Conservation (phyloP, 345 rosid genomes). For the Gossypioides kirkii region DNA sequence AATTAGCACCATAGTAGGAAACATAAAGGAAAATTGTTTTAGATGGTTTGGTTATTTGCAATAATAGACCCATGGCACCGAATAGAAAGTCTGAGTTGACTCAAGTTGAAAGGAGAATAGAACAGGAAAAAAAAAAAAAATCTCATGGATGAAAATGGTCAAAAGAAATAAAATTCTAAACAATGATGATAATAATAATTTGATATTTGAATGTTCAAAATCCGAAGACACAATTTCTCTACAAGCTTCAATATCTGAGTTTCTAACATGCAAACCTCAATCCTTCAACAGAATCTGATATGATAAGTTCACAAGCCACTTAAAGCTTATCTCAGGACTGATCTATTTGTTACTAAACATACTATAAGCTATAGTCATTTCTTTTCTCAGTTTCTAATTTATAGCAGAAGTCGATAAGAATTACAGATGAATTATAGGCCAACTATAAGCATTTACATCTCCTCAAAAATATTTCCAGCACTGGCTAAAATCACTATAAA, state of each 20-base stretch:
- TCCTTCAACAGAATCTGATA: background rate
- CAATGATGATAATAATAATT: background rate
- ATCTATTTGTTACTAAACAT: background rate
- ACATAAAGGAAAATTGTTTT: background rate
- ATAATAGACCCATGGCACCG: background rate
- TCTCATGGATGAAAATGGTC: background rate
- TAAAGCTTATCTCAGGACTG: background rate
- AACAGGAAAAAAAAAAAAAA: background rate
- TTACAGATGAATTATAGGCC: background rate
- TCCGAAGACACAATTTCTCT: background rate
- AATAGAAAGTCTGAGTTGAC: background rate
- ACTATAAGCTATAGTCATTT: background rate
- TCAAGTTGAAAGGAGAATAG: background rate
- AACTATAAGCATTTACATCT: background rate
- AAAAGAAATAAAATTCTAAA: background rate
- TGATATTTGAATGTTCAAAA: background rate
- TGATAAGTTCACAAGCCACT: background rate
- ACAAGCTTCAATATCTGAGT: background rate
- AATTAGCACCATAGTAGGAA: background rate
- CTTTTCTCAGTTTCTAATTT: background rate
- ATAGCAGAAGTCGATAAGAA: background rate
- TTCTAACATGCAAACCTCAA: slow-evolving; percentile 5
- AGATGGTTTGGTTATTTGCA: background rate
- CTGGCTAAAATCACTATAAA: background rate
- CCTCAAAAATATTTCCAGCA: background rate